Percentiles rank a stretch among this genome's conserved stretches.
Conservation (phyloP, 202 grass and related monocot genomes). For the Panicum hallii region DNA sequence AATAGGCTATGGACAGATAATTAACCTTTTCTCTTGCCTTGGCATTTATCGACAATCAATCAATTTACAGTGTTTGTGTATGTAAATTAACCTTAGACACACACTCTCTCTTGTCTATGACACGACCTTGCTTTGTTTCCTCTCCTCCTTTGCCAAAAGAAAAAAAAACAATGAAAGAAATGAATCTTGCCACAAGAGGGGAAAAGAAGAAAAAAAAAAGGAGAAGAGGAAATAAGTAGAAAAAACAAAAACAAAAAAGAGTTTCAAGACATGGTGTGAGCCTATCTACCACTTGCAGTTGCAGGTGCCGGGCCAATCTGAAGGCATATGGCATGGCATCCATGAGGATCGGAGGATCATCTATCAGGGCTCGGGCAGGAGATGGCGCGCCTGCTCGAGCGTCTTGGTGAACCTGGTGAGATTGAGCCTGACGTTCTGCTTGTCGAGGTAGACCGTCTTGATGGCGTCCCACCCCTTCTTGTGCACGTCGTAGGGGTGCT, state of each 20-base stretch:
- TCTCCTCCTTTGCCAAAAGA: conserved; percentile 10
- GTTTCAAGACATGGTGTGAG: not conserved
- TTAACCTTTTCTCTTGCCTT: conserved; percentile 23
- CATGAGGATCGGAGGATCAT: not conserved
- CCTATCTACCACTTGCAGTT: conserved; percentile 20
- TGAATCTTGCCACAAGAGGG: conserved; percentile 41
- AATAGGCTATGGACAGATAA: conserved; percentile 39
- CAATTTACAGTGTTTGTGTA: conserved; percentile 48
- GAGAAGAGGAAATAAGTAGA: not conserved
- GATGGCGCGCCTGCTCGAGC: conserved; percentile 38
- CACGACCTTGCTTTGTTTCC: conserved; percentile 32
- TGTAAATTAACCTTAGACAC: conserved; percentile 54
- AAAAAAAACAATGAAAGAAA: conserved; percentile 45
- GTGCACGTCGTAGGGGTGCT: conserved; percentile 71
- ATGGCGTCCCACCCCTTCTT: conserved; percentile 85
- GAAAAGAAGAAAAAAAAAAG: not conserved
- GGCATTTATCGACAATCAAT: conserved; percentile 45
- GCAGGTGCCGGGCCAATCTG: not conserved
- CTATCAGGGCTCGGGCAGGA: conserved; percentile 39
- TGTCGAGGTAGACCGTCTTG: conserved; percentile 73
- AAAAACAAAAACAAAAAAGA: not conserved
- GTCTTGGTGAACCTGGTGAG: conserved; percentile 51
- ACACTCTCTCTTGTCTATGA: conserved; percentile 6
- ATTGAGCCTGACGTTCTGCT: conserved; percentile 76
- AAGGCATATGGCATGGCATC: not conserved